A percentile compares a stretch with the other conserved stretches of the same genome.
phyloP scores from a whole-genome alignment of 176 grass and related monocot genomes.

The Pontederia paniculata region DNA sequence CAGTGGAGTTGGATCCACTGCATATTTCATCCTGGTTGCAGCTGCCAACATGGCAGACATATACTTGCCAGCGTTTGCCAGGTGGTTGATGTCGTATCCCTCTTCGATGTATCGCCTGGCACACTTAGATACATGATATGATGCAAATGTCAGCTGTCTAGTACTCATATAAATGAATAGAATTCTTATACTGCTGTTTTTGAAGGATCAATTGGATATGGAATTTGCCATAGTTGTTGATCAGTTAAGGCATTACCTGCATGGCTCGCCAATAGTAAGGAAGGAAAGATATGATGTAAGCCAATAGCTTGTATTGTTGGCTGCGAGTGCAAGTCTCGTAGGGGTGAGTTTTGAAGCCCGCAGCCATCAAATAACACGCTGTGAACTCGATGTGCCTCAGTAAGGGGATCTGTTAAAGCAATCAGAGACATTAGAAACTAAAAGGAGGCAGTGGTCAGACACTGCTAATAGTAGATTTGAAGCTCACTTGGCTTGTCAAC shows the following conservation, averaged over 20 bases:
- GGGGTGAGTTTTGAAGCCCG: constrained; percentile 38
- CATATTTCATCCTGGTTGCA: constrained; percentile 56
- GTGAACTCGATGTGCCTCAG: constrained; percentile 81
- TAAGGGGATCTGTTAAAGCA: constrained; percentile 46
- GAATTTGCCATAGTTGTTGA: too few relatives aligned
- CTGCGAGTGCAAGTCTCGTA: constrained; percentile 46
- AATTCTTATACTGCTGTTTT: too few relatives aligned
- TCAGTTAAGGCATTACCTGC: constrained; percentile 61
- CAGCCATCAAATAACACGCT: constrained; percentile 81
- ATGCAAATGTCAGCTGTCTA: background rate
- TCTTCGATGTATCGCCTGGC: constrained; percentile 89
- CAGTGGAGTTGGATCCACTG: constrained; percentile 37
- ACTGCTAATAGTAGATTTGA: background rate
- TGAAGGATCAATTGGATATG: too few relatives aligned
- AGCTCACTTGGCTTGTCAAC: constrained; percentile 82
- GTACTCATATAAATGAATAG: background rate
- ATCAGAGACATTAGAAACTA: background rate
- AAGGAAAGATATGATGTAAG: constrained; percentile 85
- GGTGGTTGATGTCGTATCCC: constrained; percentile 58
- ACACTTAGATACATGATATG: constrained; percentile 23
- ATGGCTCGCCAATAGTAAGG: constrained; percentile 97
- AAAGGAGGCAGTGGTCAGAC: background rate
- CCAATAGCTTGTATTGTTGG: constrained; percentile 53
- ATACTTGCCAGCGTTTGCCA: constrained; percentile 83
- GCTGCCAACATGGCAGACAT: constrained; percentile 87